phyloP scores from a whole-genome alignment of 768 basidiomycete species.

The Termitomyces sp. region DNA sequence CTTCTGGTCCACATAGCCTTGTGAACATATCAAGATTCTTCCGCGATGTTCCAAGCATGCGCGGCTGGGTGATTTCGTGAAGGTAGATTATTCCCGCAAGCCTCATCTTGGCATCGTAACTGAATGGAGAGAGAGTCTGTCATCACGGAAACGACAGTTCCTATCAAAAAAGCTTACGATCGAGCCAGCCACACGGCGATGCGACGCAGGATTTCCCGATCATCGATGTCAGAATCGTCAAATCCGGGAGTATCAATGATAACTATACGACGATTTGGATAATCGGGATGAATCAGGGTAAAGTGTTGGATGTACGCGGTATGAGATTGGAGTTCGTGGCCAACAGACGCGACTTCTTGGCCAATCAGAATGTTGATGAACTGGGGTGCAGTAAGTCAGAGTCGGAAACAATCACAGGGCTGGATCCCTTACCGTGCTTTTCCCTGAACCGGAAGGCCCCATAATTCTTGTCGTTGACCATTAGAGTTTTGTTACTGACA shows the following conservation, averaged over 20 bases:
- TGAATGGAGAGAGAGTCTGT: not conserved
- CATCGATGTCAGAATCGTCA: slow-evolving; percentile 17
- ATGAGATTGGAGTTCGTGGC: slow-evolving; percentile 16
- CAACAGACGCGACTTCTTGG: slow-evolving; percentile 12
- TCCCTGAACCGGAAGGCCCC: slow-evolving; percentile 19
- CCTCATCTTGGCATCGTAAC: slow-evolving; percentile 21
- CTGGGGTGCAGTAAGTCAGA: slow-evolving; percentile 5
- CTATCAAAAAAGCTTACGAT: slow-evolving; percentile 9
- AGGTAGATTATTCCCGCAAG: slow-evolving; percentile 27
- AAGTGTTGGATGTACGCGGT: slow-evolving; percentile 18
- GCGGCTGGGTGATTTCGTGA: slow-evolving; percentile 28
- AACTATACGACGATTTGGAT: slow-evolving; percentile 13
- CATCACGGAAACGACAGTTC: not conserved
- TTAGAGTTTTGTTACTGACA: not conserved
- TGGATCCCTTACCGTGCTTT: slow-evolving; percentile 14
- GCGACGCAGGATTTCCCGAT: slow-evolving; percentile 16
- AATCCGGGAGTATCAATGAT: slow-evolving; percentile 22
- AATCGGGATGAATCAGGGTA: slow-evolving; percentile 14
- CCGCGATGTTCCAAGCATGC: slow-evolving; percentile 37
- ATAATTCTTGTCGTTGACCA: slow-evolving; percentile 10
- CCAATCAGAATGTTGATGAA: slow-evolving; percentile 22
- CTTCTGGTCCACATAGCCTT: slow-evolving; percentile 39
- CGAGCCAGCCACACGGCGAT: slow-evolving; percentile 19
- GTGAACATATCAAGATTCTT: slow-evolving; percentile 47
- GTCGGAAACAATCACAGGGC: not conserved